Evolutionary conservation across 2,329 filamentous ascomycete species (phyloP).

Genomic region (Alternaria burnsii): DNA sequence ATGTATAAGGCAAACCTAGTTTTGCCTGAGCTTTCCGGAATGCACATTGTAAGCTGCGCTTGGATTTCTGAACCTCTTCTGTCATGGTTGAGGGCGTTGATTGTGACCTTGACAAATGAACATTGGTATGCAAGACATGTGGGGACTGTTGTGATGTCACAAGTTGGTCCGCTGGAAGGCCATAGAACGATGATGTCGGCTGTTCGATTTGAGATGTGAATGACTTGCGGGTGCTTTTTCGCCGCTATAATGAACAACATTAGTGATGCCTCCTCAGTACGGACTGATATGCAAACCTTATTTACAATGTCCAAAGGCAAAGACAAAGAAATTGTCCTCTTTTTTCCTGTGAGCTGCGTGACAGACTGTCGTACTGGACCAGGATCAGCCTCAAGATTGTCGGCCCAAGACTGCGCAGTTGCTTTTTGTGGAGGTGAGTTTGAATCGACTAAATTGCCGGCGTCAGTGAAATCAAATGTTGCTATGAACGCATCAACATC

Average conservation of each 20-base stretch:
- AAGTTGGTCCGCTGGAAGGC: not conserved
- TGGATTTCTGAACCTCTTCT: not conserved
- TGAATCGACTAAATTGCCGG: not conserved
- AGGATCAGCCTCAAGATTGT: not conserved
- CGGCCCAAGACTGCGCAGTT: not conserved
- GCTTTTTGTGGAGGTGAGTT: not conserved
- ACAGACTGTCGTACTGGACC: not conserved
- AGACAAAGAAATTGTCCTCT: not conserved
- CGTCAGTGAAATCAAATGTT: not conserved
- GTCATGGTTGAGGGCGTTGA: not conserved
- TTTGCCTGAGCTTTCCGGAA: not conserved
- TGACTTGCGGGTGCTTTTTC: not conserved
- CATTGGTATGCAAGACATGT: not conserved
- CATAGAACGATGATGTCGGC: not conserved
- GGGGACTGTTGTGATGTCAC: not conserved
- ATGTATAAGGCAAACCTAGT: not conserved
- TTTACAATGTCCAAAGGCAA: not conserved
- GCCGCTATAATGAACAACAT: not conserved
- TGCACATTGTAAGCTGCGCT: not conserved
- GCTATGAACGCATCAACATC: not conserved
- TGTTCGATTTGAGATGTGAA: not conserved
- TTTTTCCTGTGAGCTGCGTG: not conserved
- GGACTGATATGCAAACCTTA: not conserved
- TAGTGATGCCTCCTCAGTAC: not conserved
- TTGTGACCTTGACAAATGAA: not conserved